A percentile compares a stretch with the other conserved stretches of the same genome.
These are phyloP conservation scores for Licmophora abbreviata DNA, from an alignment of 108 stramenopile genomes.

Conservation along the genomic window DNA sequence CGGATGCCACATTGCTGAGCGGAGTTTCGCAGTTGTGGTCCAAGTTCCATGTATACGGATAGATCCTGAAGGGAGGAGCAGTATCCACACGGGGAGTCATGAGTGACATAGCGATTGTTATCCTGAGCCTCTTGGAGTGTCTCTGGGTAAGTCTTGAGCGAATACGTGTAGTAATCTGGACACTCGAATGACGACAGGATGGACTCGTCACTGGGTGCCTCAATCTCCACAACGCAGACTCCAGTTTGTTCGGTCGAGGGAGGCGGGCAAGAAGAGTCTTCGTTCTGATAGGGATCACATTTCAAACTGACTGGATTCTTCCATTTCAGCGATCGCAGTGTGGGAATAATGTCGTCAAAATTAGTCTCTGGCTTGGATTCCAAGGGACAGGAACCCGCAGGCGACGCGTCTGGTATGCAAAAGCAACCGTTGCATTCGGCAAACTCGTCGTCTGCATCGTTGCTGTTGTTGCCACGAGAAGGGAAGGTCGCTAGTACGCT, in stretches of 20 bases:
- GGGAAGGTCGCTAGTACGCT: too few species aligned
- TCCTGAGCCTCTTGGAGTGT: too few species aligned
- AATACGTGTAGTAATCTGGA: too few species aligned
- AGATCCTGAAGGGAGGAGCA: constrained; percentile 30
- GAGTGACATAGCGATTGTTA: constrained; percentile 29
- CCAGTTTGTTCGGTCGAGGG: too few species aligned
- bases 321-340: neutral
- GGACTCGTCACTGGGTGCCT: too few species aligned
- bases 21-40: constrained; percentile 9
- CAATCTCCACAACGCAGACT: too few species aligned
- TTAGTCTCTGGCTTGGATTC: neutral
- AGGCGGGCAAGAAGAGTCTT: too few species aligned
- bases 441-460: too few species aligned
- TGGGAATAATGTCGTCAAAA: neutral
- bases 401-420: neutral
- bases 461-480: too few species aligned
- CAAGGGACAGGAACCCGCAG: neutral
- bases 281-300: too few species aligned
- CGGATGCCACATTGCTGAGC: constrained; percentile 16
- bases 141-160: too few species aligned
- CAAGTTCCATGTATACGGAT: constrained; percentile 16
- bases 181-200: too few species aligned
- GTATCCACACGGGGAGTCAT: constrained; percentile 19
- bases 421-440: neutral
- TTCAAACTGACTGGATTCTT: constrained; percentile 2